Conservation (phyloP, 208 protist species). For the Herpetomonas samuelpessoai region DNA sequence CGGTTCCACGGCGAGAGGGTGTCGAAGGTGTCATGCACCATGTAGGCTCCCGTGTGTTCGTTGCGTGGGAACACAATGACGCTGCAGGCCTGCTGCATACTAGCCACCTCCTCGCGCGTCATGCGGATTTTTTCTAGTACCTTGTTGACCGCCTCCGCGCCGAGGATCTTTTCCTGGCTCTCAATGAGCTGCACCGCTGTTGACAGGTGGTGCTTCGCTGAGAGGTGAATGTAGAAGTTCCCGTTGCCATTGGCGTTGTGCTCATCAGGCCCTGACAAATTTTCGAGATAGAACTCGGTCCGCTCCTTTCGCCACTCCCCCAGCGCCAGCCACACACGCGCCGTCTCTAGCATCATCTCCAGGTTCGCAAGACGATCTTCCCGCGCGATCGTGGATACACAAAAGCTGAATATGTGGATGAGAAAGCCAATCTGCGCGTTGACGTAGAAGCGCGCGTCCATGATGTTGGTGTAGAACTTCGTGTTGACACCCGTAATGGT, state of each 20-base stretch:
- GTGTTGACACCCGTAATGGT: conserved; percentile 74
- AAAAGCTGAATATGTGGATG: conserved; percentile 66
- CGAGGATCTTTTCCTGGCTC: conserved; percentile 43
- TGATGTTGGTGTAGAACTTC: conserved; percentile 43
- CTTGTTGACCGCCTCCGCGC: conserved; percentile 29
- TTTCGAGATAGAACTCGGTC: conserved; percentile 79
- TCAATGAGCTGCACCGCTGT: conserved; percentile 52
- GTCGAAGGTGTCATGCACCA: conserved; percentile 89
- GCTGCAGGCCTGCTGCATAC: conserved; percentile 43
- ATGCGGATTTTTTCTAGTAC: conserved; percentile 65
- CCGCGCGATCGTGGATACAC: conserved; percentile 39
- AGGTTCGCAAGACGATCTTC: conserved; percentile 67
- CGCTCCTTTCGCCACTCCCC: conserved; percentile 81
- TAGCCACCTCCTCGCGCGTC: conserved; percentile 53
- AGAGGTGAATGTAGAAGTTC: conserved; percentile 90
- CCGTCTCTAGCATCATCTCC: conserved; percentile 87
- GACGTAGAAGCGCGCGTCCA: conserved; percentile 64
- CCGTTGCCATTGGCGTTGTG: conserved; percentile 76
- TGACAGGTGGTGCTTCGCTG: conserved; percentile 76
- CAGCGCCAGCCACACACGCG: conserved; percentile 79
- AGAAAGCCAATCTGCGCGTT: conserved; percentile 86
- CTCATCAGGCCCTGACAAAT: conserved; percentile 79
- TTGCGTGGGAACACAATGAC: conserved; percentile 61
- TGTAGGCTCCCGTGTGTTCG: conserved; percentile 72
- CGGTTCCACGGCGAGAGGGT: conserved; percentile 62